These are phyloP conservation scores for Oemleria cerasiformis DNA, from an alignment of 306 rosid genomes.

Conservation along the genomic window DNA sequence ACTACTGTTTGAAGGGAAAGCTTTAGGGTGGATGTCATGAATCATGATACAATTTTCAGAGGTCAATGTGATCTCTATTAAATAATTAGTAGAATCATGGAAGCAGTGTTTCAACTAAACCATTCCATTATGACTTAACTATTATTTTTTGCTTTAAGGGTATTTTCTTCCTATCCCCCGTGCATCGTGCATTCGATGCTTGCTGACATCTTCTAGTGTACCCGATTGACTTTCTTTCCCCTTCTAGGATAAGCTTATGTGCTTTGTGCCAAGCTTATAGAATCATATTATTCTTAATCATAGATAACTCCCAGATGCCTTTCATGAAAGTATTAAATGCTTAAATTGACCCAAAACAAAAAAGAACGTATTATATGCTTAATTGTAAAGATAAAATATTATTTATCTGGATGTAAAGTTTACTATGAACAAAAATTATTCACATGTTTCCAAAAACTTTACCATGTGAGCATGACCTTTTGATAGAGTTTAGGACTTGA, in stretches of 20 bases:
- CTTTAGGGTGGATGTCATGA: not conserved
- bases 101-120: not conserved
- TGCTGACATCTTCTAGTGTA: not conserved
- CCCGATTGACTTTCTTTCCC: not conserved
- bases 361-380: not conserved
- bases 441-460: not conserved
- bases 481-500: not conserved
- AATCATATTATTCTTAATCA: not conserved
- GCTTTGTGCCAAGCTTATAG: not conserved
- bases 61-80: not conserved
- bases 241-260: not conserved
- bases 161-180: not conserved
- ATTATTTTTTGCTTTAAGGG: not conserved
- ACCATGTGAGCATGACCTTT: constrained; percentile 2
- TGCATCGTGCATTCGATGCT: constrained; percentile 1
- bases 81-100: not conserved
- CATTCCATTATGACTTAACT: not conserved
- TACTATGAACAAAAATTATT: not conserved
- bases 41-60: not conserved
- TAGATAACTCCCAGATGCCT: not conserved
- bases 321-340: not conserved
- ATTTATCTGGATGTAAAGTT: not conserved
- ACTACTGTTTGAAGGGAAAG: no score
- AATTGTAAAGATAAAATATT: not conserved
- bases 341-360: no score